Evolutionary conservation across 2,329 filamentous ascomycete genomes (phyloP), one percentile per base, ranked within the genome.

Genomic region (Aspergillus brasiliensis): DNA sequence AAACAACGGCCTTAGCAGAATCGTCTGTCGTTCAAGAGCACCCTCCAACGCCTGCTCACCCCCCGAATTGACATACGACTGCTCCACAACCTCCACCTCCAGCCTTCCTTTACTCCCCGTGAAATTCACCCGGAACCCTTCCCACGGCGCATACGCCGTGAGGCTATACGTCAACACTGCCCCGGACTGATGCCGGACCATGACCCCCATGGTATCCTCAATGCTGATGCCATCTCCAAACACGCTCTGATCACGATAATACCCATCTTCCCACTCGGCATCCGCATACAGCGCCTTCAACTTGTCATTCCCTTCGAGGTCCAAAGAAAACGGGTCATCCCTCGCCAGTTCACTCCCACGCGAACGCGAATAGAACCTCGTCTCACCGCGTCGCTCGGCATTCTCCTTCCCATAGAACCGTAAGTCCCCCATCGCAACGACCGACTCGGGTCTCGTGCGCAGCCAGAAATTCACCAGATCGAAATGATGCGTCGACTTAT

Each of bases 391-490:
- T 34, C 70, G 62, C 74, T 87, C 84, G 0, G 86, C 86, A 62
- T 88, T 88, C 62, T 87, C 84, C 17, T 80, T 77, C 4, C 85
- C 85, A 67, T 88, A 88, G 69, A 88, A 88, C 51, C 80, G 80
- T 23, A 88, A 75, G 60, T 83, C 84, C 0, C 85, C 85, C 63
- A 84, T 80, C 0, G 84, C 84, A 62, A 85, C 85, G 0, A 88
- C 85, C 0, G 82, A 84, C 51, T 79, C 73, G 0, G 85, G 85
- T 6, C 79, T 73, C 1, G 81, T 85, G 49, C 80, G 78, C 42
- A 88, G 78, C 85, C 85, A 88, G 68, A 86, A 88, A 66, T 87
- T 86, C 57, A 88, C 80, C 8, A 88, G 79, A 67, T 88, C 85
- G 64, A 88, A 87, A 67, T 88, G 85, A 61, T 88, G 85, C 5